Evolutionary conservation across 2,329 filamentous ascomycete species (phyloP), one percentile per base, ranked within the genome.

Genomic region (Iodosphaeria phyllophila): DNA sequence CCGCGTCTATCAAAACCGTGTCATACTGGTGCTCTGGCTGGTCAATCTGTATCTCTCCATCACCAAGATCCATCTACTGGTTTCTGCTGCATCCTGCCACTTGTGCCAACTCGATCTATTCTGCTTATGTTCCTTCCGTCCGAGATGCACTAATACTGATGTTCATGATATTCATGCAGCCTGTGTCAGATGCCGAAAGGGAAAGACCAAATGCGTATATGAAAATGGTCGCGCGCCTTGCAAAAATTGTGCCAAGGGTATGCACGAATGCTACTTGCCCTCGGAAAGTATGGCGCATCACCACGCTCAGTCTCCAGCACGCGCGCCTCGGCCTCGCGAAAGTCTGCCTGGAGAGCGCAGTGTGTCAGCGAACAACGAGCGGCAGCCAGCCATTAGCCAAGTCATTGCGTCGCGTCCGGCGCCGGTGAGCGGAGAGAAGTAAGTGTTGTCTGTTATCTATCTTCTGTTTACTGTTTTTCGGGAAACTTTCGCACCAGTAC

Each of bases 171-270:
- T n/a, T n/a, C n/a, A n/a, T n/a, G n/a, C n/a, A n/a, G 64, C 64
- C 38, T 70, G 64, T 35, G 64, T 69, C 35, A 62, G 64, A 46
- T 70, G 64, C 46, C 62, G 64, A 43, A 70, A 69, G 42, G 64
- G 64, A 48, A 70, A 70, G 47, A 70, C 64, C 26, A 69, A 68
- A 39, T 70, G 64, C 33, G 64, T 69, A 38, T 70, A 70, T 48
- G 64, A 69, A 33, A 68, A 65, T 37, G 64, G 63, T 25, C 55
- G 62, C 41, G 60, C 63, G n/a, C 64, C 64, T 8, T 70, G 64
- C 51, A 64, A 65, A 42, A 70, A 70, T 47, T 70, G 64, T 47
- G 60, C 62, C 23, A 70, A 70, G 46, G 64, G 64, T 30, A 61
- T 68, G 60, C 64, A 70, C 44, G 63, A 69, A 28, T 70, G 64